Conservation (phyloP, 2,329 filamentous ascomycete species). For the Nigrospora sphaerica region DNA sequence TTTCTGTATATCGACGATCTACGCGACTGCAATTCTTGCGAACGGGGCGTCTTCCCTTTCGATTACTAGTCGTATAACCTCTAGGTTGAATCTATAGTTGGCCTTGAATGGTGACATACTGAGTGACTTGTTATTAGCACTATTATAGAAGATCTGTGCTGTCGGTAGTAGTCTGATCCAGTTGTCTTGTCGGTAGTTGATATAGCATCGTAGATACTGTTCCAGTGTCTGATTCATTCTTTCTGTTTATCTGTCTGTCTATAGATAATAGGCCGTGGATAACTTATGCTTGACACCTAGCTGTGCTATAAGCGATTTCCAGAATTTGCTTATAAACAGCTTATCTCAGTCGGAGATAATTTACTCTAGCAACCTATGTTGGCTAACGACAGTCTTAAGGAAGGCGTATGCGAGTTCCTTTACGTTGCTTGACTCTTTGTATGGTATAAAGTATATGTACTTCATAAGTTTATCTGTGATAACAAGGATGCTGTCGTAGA, state of each 20-base stretch:
- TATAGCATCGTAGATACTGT: slow-evolving; percentile 5
- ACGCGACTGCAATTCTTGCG: not conserved
- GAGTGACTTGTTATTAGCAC: not conserved
- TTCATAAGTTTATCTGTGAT: not conserved
- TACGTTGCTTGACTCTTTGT: not conserved
- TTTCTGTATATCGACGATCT: not conserved
- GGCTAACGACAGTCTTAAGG: too few species aligned
- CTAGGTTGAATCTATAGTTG: not conserved
- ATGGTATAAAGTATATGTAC: not conserved
- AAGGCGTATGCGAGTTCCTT: not conserved
- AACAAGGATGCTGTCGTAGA: too few species aligned
- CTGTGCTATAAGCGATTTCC: slow-evolving; percentile 1
- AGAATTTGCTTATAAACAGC: too few species aligned
- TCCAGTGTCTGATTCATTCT: slow-evolving; percentile 3
- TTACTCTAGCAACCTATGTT: too few species aligned
- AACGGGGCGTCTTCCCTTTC: not conserved
- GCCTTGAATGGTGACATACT: not conserved
- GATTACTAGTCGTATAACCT: not conserved
- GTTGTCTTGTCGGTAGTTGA: slow-evolving; percentile 4
- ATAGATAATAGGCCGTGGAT: slow-evolving; percentile 2
- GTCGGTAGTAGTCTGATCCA: slow-evolving; percentile 4
- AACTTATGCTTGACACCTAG: not conserved
- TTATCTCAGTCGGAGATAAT: too few species aligned
- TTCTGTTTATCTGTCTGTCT: slow-evolving; percentile 4
- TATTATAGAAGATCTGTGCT: slow-evolving; percentile 7